Evolutionary conservation across 164 flowering plant species (phyloP).

Genomic region (Umbellularia californica): DNA sequence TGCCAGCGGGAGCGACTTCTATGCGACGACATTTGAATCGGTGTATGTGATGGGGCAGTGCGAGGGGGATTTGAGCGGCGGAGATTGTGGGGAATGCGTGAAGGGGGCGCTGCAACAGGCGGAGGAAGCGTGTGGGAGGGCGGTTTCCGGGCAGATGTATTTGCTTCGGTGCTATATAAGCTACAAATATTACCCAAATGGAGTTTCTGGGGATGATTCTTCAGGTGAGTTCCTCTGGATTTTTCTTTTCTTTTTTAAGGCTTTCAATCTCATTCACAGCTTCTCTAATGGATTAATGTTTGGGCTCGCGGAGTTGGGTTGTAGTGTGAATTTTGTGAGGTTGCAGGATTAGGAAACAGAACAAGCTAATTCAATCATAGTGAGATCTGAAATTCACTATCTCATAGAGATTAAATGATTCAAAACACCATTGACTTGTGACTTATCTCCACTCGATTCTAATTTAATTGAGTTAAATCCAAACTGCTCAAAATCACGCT

Average conservation of each 20-base stretch:
- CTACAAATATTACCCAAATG: slow-evolving; percentile 71
- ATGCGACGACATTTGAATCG: slow-evolving; percentile 47
- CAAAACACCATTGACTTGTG: background rate
- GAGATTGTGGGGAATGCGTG: slow-evolving; percentile 76
- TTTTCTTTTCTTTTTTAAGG: background rate
- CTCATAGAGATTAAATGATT: background rate
- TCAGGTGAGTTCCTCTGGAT: slow-evolving; percentile 34
- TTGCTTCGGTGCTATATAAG: slow-evolving; percentile 71
- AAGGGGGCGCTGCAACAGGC: slow-evolving; percentile 66
- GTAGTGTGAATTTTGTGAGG: background rate
- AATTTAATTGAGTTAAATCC: too few species aligned
- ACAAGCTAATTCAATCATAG: too few species aligned
- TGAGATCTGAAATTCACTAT: background rate
- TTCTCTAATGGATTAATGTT: background rate
- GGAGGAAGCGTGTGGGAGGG: slow-evolving; percentile 78
- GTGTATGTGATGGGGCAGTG: slow-evolving; percentile 84
- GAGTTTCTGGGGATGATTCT: slow-evolving; percentile 44
- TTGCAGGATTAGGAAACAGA: too few species aligned
- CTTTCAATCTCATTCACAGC: background rate
- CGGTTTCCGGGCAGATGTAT: slow-evolving; percentile 62
- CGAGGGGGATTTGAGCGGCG: slow-evolving; percentile 70
- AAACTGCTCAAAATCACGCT: too few species aligned
- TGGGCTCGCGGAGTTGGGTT: background rate
- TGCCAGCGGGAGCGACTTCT: slow-evolving; percentile 61
- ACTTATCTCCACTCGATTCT: too few species aligned